These are phyloP conservation scores for Ustilago lituana DNA, from an alignment of 1,284 basidiomycete genomes.

Conservation along the genomic window DNA sequence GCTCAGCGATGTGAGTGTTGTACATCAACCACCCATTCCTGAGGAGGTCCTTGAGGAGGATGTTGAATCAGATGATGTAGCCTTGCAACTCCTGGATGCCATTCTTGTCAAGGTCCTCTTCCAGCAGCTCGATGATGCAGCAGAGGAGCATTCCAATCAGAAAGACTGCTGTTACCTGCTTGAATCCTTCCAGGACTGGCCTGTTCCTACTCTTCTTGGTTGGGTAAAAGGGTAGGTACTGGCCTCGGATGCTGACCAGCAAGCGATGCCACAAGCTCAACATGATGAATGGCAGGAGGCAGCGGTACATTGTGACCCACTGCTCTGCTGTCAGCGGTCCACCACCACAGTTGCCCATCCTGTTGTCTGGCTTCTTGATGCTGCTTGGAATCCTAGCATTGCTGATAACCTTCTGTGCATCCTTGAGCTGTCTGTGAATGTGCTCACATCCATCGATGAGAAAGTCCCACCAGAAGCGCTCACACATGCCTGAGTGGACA, in stretches of 20 bases:
- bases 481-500: too few relatives aligned
- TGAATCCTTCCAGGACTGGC: background rate
- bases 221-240: background rate
- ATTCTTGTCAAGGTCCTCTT: background rate
- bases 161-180: slow-evolving; percentile 5
- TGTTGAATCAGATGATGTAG: slow-evolving; percentile 2
- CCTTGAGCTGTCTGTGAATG: too few relatives aligned
- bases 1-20: slow-evolving; percentile 5
- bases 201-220: background rate
- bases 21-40: slow-evolving; percentile 3
- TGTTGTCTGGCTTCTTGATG: too few relatives aligned
- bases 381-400: too few relatives aligned
- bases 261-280: background rate
- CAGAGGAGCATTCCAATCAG: slow-evolving; percentile 2
- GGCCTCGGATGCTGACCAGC: background rate
- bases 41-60: background rate
- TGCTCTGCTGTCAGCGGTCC: too few relatives aligned
- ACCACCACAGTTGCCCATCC: too few relatives aligned
- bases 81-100: background rate
- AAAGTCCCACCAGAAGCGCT: too few relatives aligned
- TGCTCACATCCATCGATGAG: too few relatives aligned
- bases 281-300: slow-evolving; percentile 1
- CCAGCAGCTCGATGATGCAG: slow-evolving; percentile 3
- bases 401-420: too few relatives aligned
- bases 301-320: background rate